Evolutionary conservation across 257 asterid genomes (phyloP), one percentile per base, ranked within the genome.

Genomic region (Verbascum thapsus): DNA sequence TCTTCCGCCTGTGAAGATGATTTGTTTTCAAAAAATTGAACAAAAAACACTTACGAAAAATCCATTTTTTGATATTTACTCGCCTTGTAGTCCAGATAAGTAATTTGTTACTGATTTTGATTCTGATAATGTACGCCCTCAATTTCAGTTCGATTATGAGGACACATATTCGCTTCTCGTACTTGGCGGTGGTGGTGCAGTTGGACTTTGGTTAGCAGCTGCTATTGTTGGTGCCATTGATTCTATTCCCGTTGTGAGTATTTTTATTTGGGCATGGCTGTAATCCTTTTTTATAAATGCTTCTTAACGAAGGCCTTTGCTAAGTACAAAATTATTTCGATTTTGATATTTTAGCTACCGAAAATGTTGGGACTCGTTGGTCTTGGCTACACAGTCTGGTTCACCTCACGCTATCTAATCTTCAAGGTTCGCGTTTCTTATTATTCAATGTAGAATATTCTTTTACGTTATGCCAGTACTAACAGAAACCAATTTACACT

Each of bases 381-480:
- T 55, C 86, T 91, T 51, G 86, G 87, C 74, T 91, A 88, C 80
- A 65, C 87, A 0, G 4, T 86, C 64, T 88, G 96, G 98, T 91
- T 88, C 81, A 79, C 62, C 70, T 66, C 80, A 34, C 94, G 96
- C 37, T 91, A 79, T 67, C 78, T 91, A 5, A 67, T 91, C 37
- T 83, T 91, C 74, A 83, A 91, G 96, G 98, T 88, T 55, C 17
- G 68, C 58, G 10, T 32, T 56, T 18, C n/a, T 18, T 6, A 45
- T 8, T 42, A n/a, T 26, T 11, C 22, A 8, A 1, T 6, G 7
- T 3, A 16, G 8, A 3, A 1, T n/a, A 23, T 11, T 2, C 4
- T 17, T 30, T 15, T 42, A 8, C 38, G 3, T 39, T 23, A 10
- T 1, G 0, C 34, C 16, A 20, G 13, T 41, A 13, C 42, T 7